Conservation (phyloP, 2,329 filamentous ascomycete genomes). For the Colletotrichum eremochloae region DNA sequence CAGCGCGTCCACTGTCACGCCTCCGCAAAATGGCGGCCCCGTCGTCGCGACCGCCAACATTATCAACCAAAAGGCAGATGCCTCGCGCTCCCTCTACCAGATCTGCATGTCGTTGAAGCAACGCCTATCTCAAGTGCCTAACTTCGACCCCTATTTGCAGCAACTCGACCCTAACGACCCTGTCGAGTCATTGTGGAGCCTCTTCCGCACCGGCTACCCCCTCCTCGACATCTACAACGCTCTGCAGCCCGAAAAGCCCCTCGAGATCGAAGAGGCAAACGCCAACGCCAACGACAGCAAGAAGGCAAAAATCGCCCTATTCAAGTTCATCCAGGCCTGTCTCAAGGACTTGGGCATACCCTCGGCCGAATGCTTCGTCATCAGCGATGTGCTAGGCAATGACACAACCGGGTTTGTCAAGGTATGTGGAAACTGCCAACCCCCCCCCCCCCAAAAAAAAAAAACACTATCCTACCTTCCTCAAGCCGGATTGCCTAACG, state of each 20-base stretch:
- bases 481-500: conserved; percentile 19
- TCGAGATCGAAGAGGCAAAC: conserved; percentile 75
- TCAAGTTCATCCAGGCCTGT: conserved; percentile 93
- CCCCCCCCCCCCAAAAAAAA: no score
- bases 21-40: conserved; percentile 66
- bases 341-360: conserved; percentile 84
- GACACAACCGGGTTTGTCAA: conserved; percentile 99
- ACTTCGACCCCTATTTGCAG: conserved; percentile 80
- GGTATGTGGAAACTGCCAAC: conserved; percentile 60
- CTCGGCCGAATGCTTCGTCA: conserved; percentile 87
- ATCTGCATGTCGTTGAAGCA: conserved; percentile 90
- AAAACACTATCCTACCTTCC: background rate
- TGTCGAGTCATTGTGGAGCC: conserved; percentile 91
- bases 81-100: conserved; percentile 92
- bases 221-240: conserved; percentile 91
- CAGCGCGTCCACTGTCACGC: conserved; percentile 57
- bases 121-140: conserved; percentile 85
- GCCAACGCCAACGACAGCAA: conserved; percentile 74
- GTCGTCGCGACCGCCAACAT: conserved; percentile 90
- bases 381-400: conserved; percentile 90
- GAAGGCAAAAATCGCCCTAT: conserved; percentile 86
- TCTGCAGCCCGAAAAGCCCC: conserved; percentile 76
- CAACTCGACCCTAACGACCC: conserved; percentile 81
- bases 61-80: conserved; percentile 96
- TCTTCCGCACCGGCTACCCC: conserved; percentile 85